These are phyloP conservation scores for Populus deltoides DNA, from an alignment of 345 rosid genomes.

Conservation along the genomic window DNA sequence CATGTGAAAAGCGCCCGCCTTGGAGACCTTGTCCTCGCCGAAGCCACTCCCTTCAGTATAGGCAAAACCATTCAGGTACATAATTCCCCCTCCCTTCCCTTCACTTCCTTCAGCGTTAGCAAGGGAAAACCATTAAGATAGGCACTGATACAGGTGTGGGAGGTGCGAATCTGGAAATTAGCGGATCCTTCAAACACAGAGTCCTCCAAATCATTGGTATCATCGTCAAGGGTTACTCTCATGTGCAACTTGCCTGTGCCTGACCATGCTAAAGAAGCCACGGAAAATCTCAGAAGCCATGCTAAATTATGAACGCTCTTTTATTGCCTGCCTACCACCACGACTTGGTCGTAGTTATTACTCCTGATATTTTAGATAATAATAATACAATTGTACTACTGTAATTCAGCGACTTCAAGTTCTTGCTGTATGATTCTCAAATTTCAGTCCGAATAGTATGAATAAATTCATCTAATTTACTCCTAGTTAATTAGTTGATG, in stretches of 20 bases:
- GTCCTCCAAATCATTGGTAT: constrained; percentile 34
- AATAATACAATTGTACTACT: too few relatives aligned
- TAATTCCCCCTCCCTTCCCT: too few relatives aligned
- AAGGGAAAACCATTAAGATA: too few relatives aligned
- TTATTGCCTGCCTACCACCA: too few relatives aligned
- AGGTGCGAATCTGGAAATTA: constrained; percentile 64
- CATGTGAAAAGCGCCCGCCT: constrained; percentile 73
- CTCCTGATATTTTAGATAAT: too few relatives aligned
- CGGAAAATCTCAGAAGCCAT: constrained; percentile 38
- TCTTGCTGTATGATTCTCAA: too few relatives aligned
- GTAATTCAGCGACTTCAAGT: too few relatives aligned
- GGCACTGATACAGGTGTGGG: constrained; percentile 63
- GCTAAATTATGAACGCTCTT: constrained; percentile 49
- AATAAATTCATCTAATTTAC: too few relatives aligned
- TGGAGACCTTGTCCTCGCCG: constrained; percentile 66
- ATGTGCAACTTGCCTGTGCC: constrained; percentile 70
- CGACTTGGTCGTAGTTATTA: too few relatives aligned
- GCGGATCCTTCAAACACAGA: constrained; percentile 33
- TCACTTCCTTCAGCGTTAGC: too few relatives aligned
- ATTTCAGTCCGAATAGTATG: too few relatives aligned
- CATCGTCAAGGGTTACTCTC: constrained; percentile 72
- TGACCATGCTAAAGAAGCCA: constrained; percentile 50
- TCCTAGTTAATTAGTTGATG: too few relatives aligned
- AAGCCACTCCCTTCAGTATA: constrained; percentile 59
- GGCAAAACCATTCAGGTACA: constrained; percentile 80